Conservation (phyloP, 2,329 filamentous ascomycete species). For the Xylogone sp. region DNA sequence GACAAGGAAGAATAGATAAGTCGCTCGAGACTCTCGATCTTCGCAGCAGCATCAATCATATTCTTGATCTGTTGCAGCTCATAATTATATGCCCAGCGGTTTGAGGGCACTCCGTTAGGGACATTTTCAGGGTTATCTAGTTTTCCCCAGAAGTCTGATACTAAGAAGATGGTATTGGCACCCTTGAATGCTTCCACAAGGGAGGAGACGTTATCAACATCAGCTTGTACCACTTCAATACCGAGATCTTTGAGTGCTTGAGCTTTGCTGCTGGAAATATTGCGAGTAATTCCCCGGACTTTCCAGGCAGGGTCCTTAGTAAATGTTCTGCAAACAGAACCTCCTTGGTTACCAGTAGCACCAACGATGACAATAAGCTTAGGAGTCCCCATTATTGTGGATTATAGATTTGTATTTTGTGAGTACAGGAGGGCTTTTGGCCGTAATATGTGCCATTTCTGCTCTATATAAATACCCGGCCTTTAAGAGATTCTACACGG, state of each 20-base stretch:
- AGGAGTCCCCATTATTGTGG: constrained; percentile 14
- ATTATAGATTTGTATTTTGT: too few relatives aligned
- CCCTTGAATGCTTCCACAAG: constrained; percentile 38
- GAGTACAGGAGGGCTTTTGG: too few relatives aligned
- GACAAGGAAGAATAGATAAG: constrained; percentile 36
- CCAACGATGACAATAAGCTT: constrained; percentile 54
- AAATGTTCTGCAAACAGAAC: constrained; percentile 41
- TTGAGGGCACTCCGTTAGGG: constrained; percentile 13
- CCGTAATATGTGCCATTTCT: too few relatives aligned
- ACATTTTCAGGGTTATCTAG: constrained; percentile 18
- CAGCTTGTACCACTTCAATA: constrained; percentile 36
- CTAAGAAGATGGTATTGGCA: constrained; percentile 47
- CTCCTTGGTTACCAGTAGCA: constrained; percentile 58
- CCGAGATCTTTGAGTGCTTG: constrained; percentile 32
- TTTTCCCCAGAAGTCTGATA: constrained; percentile 38
- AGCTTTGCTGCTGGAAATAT: constrained; percentile 18
- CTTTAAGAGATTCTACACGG: too few relatives aligned
- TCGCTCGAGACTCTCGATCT: constrained; percentile 29
- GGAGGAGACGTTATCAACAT: constrained; percentile 34
- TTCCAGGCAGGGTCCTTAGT: constrained; percentile 11
- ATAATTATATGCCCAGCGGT: constrained; percentile 22
- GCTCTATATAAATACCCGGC: too few relatives aligned
- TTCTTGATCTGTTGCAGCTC: constrained; percentile 34
- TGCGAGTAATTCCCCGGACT: constrained; percentile 7
- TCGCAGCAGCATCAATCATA: constrained; percentile 32